A percentile compares a stretch with the other conserved stretches of the same genome.
Conservation (phyloP, 2,329 filamentous ascomycete species). For the Fusarium virguliforme region DNA sequence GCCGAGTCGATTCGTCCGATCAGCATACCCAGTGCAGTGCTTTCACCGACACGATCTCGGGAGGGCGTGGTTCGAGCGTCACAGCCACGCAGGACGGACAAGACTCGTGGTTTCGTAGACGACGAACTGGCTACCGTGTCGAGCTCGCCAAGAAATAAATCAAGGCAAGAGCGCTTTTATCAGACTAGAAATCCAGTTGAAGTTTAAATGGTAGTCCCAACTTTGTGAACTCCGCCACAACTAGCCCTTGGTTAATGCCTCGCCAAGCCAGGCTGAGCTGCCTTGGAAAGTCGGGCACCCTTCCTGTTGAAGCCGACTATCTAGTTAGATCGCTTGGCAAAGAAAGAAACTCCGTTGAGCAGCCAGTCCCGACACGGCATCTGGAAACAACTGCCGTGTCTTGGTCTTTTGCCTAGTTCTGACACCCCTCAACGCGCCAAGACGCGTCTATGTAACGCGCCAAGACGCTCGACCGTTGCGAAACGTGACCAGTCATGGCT, state of each 20-base stretch:
- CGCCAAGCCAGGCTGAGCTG: conserved; percentile 12
- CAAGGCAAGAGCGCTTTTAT: not conserved
- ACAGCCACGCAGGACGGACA: not conserved
- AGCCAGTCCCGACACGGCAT: conserved; percentile 5
- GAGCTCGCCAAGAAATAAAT: not conserved
- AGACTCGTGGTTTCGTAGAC: not conserved
- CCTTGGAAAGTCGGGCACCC: not conserved
- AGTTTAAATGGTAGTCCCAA: not conserved
- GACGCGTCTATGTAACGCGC: conserved; percentile 2
- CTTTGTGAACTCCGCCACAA: not conserved
- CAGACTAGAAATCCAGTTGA: not conserved
- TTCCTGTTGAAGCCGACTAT: conserved; percentile 8
- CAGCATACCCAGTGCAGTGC: not conserved
- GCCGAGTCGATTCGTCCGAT: not conserved
- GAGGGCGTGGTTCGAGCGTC: not conserved
- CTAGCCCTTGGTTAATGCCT: not conserved
- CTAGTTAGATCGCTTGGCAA: not conserved
- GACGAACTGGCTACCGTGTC: not conserved
- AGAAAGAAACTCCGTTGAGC: not conserved
- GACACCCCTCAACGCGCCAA: not conserved
- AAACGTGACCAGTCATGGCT: not conserved
- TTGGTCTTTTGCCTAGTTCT: not conserved
- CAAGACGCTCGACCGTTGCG: conserved; percentile 2
- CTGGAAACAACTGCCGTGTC: conserved; percentile 3
- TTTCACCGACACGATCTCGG: not conserved